phyloP scores from a whole-genome alignment of 768 basidiomycete genomes.

The Amyloporia xantha region DNA sequence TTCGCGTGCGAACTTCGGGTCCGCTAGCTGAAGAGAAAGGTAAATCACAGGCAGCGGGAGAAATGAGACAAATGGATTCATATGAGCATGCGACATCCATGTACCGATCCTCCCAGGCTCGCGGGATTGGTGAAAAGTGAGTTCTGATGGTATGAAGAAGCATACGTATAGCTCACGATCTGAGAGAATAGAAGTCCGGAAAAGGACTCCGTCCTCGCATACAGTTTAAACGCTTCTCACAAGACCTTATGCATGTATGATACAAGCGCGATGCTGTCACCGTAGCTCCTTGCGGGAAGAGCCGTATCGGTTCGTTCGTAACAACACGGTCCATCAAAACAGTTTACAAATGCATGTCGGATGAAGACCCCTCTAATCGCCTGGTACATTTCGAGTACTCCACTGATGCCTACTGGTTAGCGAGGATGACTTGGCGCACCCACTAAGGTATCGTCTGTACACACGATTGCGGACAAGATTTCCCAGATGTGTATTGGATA shows the following conservation, averaged over 20 bases:
- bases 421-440: no score
- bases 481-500: background rate
- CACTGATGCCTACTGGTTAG: no score
- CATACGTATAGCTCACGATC: background rate
- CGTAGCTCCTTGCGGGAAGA: no score
- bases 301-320: no score
- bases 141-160: background rate
- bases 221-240: background rate
- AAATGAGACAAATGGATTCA: background rate
- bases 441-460: no score
- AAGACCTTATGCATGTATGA: background rate
- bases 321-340: no score
- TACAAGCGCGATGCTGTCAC: no score
- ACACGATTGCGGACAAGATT: no score
- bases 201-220: background rate
- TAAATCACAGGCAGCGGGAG: background rate
- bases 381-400: no score
- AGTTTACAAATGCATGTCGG: no score
- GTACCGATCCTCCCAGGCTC: background rate
- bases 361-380: no score
- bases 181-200: background rate
- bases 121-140: background rate
- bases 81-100: background rate
- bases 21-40: background rate
- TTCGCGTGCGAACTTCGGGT: background rate